phyloP scores from a whole-genome alignment of 371 early-diverging fungal species.

The Syncephalis plumigaleata region DNA sequence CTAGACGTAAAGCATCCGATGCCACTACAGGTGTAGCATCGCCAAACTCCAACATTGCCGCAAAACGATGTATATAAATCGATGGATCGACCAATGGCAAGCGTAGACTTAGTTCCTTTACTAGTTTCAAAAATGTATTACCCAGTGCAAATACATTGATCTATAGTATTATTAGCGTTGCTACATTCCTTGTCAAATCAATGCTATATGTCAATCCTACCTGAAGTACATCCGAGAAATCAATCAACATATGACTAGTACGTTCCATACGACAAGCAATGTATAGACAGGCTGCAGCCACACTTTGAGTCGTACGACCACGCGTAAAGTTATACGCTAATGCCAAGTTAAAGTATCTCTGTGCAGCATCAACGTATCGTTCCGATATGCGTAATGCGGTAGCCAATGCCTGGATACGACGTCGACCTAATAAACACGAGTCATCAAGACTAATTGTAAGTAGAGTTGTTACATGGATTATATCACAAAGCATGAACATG shows the following conservation, averaged over 20 bases:
- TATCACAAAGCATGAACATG: slow-evolving; percentile 5
- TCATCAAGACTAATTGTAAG: background rate
- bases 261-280: slow-evolving; percentile 87
- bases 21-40: slow-evolving; percentile 68
- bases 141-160: slow-evolving; percentile 91
- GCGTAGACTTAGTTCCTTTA: slow-evolving; percentile 46
- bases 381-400: slow-evolving; percentile 49
- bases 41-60: slow-evolving; percentile 83
- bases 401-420: slow-evolving; percentile 43
- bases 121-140: slow-evolving; percentile 75
- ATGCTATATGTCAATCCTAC: slow-evolving; percentile 14
- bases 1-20: slow-evolving; percentile 70
- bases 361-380: slow-evolving; percentile 72
- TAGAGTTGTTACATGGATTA: slow-evolving; percentile 7
- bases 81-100: slow-evolving; percentile 95
- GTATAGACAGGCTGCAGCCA: slow-evolving; percentile 94
- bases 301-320: slow-evolving; percentile 73
- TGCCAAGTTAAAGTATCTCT: slow-evolving; percentile 88
- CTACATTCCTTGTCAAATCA: slow-evolving; percentile 2
- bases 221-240: slow-evolving; percentile 85
- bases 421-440: slow-evolving; percentile 34
- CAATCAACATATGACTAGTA: slow-evolving; percentile 92
- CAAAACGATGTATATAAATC: slow-evolving; percentile 91
- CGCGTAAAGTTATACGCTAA: slow-evolving; percentile 82
- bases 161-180: slow-evolving; percentile 9